Base-by-base conservation (phyloP, 345 rosid species). In the Triadica sebifera region DNA sequence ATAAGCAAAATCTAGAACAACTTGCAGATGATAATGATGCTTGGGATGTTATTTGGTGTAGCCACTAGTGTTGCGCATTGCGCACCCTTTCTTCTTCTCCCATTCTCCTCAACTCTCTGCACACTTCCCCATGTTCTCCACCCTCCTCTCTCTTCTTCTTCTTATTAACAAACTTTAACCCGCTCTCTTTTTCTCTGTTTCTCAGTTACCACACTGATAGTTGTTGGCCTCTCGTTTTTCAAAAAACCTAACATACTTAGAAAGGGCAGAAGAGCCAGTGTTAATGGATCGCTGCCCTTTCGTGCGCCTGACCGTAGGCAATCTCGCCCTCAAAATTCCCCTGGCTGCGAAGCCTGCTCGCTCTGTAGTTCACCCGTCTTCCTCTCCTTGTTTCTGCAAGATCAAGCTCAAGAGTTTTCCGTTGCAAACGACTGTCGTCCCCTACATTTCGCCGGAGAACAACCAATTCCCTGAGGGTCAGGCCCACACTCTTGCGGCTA, bases 241-340 rank as follows among this genome's bases (percentile, higher is more conserved):
- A n/a, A 64, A 64, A 64, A 8, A 64, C 68, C 68, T n/a, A 41
- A 43, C 68, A 1, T 1, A 13, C 2, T 29, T 22, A 1, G 50
- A 11, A 49, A 38, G 67, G 59, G 50, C 51, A 8, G 47, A 12
- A 34, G 16, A 12, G 20, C 4, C 20, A 3, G 9, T 0, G 52
- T 8, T 19, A n/a, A 94, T 94, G 98, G 98, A 94, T 85, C 97
- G 97, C 15, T 92, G 97, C 79, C 97, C 95, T 57, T 94, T 90
- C 85, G 86, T 92, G 41, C 94, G 96, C 50, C 81, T 94, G 20
- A 85, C 95, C 17, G 89, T 94, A 1, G 87, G 85, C 24, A 87
- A 86, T 64, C 85, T 94, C 19, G 96, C 94, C 39, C 83, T 94
- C 62, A 89, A 87, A 72, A 71, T 92, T 62, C 96, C 98, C 5